Evolutionary conservation across 192 early-diverging fungal genomes (phyloP).

Genomic region (Umbelopsis vinacea): DNA sequence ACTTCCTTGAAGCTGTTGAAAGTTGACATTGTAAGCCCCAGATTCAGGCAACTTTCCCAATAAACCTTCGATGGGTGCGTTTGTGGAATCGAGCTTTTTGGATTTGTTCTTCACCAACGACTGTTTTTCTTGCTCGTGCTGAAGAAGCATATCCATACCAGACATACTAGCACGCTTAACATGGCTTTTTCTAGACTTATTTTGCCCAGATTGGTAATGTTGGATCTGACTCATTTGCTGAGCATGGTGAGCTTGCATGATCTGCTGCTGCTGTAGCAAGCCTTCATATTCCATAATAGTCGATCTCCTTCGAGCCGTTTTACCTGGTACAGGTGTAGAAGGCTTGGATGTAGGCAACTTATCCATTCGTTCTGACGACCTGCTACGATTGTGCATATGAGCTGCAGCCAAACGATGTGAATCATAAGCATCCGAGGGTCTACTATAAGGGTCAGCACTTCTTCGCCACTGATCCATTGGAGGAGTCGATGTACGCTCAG

Average conservation of each 20-base stretch:
- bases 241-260: conserved; percentile 27
- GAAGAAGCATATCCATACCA: conserved; percentile 37
- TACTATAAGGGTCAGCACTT: not conserved
- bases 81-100: conserved; percentile 26
- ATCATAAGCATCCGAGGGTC: not conserved
- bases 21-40: conserved; percentile 33
- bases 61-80: conserved; percentile 30
- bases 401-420: not conserved
- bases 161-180: conserved; percentile 27
- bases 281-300: conserved; percentile 12
- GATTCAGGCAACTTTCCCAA: conserved; percentile 31
- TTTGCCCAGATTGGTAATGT: conserved; percentile 33
- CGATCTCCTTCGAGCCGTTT: not conserved
- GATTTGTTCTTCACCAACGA: conserved; percentile 9
- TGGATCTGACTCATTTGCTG: conserved; percentile 31
- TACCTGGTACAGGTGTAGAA: conserved; percentile 12
- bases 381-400: not conserved
- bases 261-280: conserved; percentile 29
- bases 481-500: not conserved
- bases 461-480: not conserved
- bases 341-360: conserved; percentile 17
- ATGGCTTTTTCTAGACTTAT: not conserved
- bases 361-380: conserved; percentile 11
- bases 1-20: conserved; percentile 36
- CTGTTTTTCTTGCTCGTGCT: conserved; percentile 38